These are phyloP conservation scores for Lactarius hatsudake DNA, from an alignment of 768 basidiomycete species.

Conservation along the genomic window DNA sequence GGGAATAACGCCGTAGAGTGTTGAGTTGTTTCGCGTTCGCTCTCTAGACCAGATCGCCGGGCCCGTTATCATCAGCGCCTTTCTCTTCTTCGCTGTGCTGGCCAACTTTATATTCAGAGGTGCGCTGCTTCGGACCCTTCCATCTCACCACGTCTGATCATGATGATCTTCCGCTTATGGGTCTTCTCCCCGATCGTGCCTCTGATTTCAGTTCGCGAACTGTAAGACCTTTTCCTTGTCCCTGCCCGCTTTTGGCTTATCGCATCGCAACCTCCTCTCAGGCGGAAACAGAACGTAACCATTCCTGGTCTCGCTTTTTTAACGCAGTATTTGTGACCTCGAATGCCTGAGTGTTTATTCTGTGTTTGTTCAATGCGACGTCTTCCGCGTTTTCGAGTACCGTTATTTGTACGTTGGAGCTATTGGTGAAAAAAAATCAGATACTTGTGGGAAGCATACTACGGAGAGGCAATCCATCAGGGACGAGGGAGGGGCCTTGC, in stretches of 20 bases:
- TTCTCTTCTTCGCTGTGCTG: conserved; percentile 85
- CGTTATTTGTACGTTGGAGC: background rate
- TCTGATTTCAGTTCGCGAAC: conserved; percentile 23
- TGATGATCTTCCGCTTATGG: conserved; percentile 4
- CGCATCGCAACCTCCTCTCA: background rate
- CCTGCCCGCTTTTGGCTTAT: background rate
- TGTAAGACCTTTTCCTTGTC: conserved; percentile 9
- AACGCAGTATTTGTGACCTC: conserved; percentile 15
- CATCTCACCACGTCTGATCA: background rate
- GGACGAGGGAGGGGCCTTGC: background rate
- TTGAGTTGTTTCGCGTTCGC: background rate
- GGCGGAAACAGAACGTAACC: conserved; percentile 21
- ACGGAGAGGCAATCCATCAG: background rate
- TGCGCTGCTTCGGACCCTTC: conserved; percentile 31
- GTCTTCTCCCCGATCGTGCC: background rate
- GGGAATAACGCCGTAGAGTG: background rate
- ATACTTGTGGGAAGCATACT: background rate
- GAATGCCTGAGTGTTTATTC: background rate
- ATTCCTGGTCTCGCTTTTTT: conserved; percentile 25
- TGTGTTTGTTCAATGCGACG: background rate
- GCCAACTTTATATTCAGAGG: conserved; percentile 87
- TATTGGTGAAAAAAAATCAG: background rate
- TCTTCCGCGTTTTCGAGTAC: background rate
- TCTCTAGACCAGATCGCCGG: conserved; percentile 72
- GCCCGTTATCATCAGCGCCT: conserved; percentile 75